phyloP scores from a whole-genome alignment of 306 rosid genomes.

The Sechiopsis laciniata region DNA sequence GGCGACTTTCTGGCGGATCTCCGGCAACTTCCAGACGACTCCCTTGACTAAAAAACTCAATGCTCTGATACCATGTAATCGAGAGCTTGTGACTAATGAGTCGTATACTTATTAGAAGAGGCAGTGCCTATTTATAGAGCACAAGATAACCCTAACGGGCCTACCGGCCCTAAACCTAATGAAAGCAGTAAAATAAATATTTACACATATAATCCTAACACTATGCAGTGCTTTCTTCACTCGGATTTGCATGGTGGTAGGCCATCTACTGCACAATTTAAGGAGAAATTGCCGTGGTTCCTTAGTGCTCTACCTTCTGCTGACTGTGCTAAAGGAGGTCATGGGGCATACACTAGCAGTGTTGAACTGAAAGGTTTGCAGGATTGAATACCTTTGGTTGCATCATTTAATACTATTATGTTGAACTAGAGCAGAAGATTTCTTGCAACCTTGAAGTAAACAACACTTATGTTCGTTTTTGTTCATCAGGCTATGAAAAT shows the following conservation, averaged over 20 bases:
- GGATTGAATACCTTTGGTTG: slow-evolving; percentile 20
- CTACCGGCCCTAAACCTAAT: too few species aligned
- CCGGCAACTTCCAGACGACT: too few species aligned
- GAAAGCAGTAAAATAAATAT: too few species aligned
- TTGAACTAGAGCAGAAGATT: neutral
- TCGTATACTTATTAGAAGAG: too few species aligned
- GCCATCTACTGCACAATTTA: slow-evolving; percentile 76
- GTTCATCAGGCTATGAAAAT: slow-evolving; percentile 54
- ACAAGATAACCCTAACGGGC: too few species aligned
- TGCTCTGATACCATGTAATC: too few species aligned
- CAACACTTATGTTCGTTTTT: neutral
- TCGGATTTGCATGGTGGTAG: slow-evolving; percentile 63
- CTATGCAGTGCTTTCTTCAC: slow-evolving; percentile 80
- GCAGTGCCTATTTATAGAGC: too few species aligned
- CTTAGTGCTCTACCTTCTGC: slow-evolving; percentile 89
- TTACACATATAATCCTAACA: too few species aligned
- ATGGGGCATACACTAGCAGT: slow-evolving; percentile 93
- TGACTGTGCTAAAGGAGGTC: slow-evolving; percentile 99
- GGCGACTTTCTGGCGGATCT: too few species aligned
- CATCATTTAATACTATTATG: neutral
- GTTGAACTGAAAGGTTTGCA: slow-evolving; percentile 75
- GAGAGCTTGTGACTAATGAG: too few species aligned
- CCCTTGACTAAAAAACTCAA: too few species aligned
- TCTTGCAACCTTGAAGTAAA: slow-evolving; percentile 7
- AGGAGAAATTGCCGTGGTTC: slow-evolving; percentile 93